Evolutionary conservation across 306 rosid species (phyloP).

Genomic region (Coriaria nepalensis): DNA sequence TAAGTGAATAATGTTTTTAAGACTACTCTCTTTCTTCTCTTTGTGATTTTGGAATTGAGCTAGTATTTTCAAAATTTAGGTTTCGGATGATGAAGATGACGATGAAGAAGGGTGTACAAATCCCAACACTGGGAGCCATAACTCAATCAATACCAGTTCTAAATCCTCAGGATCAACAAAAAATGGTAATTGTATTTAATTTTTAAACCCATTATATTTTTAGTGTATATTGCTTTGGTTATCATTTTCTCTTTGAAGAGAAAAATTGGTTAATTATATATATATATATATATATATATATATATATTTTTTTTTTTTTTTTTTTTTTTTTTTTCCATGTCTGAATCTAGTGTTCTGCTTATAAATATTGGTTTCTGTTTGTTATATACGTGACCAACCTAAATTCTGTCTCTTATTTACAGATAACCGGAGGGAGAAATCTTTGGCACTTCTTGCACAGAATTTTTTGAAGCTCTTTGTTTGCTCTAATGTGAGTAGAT

Average conservation of each 20-base stretch:
- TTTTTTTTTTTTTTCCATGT: too few species aligned
- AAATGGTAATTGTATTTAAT: constrained; percentile 1
- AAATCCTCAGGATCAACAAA: constrained; percentile 16
- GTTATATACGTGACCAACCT: constrained; percentile 12
- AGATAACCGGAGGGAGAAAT: constrained; percentile 43
- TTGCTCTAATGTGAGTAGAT: constrained; percentile 29
- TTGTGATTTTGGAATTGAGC: background rate
- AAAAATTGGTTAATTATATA: too few species aligned
- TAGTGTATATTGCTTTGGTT: too few species aligned
- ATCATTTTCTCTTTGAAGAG: too few species aligned
- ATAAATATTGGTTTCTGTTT: too few species aligned
- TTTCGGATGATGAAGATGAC: constrained; percentile 21
- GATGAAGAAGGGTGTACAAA: constrained; percentile 11
- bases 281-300: too few species aligned
- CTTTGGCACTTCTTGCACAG: constrained; percentile 37
- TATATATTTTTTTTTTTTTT: too few species aligned
- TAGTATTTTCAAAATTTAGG: constrained; percentile 15
- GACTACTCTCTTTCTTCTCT: background rate
- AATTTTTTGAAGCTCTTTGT: constrained; percentile 49
- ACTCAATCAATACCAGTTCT: constrained; percentile 3
- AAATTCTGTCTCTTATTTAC: constrained; percentile 4
- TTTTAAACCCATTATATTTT: too few species aligned
- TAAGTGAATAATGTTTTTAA: constrained; percentile 6
- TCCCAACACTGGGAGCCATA: constrained; percentile 18
- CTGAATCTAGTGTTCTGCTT: too few species aligned